Base-by-base conservation (phyloP, 805 yeast species). In the Ogataea paraovalis region DNA sequence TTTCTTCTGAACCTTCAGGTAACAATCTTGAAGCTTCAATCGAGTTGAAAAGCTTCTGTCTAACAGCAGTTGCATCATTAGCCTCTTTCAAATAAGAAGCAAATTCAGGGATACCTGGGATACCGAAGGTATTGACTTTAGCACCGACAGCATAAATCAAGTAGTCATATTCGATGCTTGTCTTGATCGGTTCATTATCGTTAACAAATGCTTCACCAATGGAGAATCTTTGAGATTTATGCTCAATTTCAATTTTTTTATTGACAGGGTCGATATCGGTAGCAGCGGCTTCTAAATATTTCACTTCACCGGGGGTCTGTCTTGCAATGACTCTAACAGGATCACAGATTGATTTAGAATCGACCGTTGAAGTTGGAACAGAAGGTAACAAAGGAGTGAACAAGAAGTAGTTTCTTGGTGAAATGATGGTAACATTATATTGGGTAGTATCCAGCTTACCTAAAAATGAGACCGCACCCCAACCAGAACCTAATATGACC, bases 381-480 rank as follows among this genome's bases (percentile, higher is more conserved):
- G 96, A 87, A 41, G 98, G 97, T 59, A 91, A 76, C 65, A 91
- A 74, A n/a, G 98, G 97, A 48, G 98, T 91, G 77, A 92, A 91
- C 60, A 91, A 75, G 72, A 91, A 90, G 75, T 88, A 92, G 75
- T 91, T 92, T 73, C 97, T 82, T 53, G 98, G 97, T 38, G 96
- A 88, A 41, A 91, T 86, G 47, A 91, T 82, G 43, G 89, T 82
- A 43, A 91, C 97, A 64, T 92, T 88, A 72, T 89, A 91, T 66
- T 84, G 74, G 42, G 91, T 74, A 38, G 97, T 85, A 66, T 91
- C 97, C 66, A 91, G 73, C 63, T 82, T 79, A 72, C 87, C 88
- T 69, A 91, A 76, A 51, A 90, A 71, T 6, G 96, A 83, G 45
- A 91, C 84, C 12, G 96, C 80, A 51, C 96, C 97, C 98, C 98